These are phyloP conservation scores for Cydonia oblonga DNA, from an alignment of 331 rosid genomes.

Conservation along the genomic window DNA sequence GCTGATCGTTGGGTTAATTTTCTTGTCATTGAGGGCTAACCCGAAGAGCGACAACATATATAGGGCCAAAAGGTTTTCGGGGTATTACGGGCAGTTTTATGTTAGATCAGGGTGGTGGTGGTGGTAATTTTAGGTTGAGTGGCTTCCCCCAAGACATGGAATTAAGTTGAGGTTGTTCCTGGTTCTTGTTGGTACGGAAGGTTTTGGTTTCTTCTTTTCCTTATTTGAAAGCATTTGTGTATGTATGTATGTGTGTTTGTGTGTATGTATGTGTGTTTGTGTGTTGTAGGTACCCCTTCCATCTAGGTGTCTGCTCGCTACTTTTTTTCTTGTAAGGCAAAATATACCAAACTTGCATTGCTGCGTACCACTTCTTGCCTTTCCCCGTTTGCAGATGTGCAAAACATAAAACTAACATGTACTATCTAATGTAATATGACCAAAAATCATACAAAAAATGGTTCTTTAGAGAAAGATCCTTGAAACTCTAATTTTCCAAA, in stretches of 20 bases:
- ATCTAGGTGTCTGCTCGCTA: conserved; percentile 17
- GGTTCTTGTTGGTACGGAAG: conserved; percentile 37
- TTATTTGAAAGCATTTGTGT: conserved; percentile 37
- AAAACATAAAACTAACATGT: neutral
- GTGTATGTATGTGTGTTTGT: too few species aligned
- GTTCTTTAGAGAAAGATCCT: too few species aligned
- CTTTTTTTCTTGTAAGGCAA: conserved; percentile 13
- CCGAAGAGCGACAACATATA: neutral
- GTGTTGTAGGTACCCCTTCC: neutral
- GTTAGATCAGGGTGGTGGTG: neutral
- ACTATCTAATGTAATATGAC: neutral
- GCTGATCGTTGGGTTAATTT: too few species aligned
- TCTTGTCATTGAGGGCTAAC: conserved; percentile 2
- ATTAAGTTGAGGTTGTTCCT: conserved; percentile 24
- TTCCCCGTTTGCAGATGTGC: neutral
- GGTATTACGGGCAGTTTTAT: conserved; percentile 12
- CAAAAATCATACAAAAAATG: neutral
- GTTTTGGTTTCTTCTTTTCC: conserved; percentile 97
- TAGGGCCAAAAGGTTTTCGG: neutral
- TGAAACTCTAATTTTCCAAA: too few species aligned
- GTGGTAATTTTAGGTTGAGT: neutral
- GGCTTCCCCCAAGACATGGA: neutral
- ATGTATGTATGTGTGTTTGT: neutral
- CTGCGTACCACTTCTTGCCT: conserved; percentile 8
- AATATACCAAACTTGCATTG: conserved; percentile 53